phyloP scores from a whole-genome alignment of 306 rosid species.

The Vigna unguiculata region DNA sequence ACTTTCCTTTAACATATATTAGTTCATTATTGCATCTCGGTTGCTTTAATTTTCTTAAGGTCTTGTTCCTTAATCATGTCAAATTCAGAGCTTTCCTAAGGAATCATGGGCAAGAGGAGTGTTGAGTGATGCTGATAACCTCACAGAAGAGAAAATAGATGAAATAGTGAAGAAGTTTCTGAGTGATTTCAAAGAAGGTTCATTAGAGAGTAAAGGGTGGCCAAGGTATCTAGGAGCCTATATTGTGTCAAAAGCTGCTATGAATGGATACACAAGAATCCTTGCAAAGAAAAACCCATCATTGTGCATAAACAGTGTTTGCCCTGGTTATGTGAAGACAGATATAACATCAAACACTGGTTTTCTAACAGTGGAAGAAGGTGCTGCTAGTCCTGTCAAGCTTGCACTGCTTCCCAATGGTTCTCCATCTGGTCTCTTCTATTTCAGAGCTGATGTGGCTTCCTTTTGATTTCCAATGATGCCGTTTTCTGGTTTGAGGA shows the following conservation, averaged over 20 bases:
- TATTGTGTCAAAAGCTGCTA: constrained; percentile 32
- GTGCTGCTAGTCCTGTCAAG: constrained; percentile 29
- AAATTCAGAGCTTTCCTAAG: background rate
- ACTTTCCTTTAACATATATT: no score
- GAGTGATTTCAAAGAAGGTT: constrained; percentile 33
- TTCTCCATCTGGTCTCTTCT: constrained; percentile 45
- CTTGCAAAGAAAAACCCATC: constrained; percentile 42
- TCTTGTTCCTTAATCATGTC: background rate
- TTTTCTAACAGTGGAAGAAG: no score
- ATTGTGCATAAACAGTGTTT: constrained; percentile 43
- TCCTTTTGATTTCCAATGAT: background rate
- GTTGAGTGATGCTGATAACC: constrained; percentile 21
- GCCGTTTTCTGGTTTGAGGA: background rate
- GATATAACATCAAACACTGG: no score
- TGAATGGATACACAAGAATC: constrained; percentile 54
- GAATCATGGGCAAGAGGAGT: constrained; percentile 28
- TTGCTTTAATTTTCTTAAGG: no score
- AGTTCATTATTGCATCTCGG: no score
- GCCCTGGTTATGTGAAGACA: no score
- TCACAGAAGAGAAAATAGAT: constrained; percentile 38
- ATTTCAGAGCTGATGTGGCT: background rate
- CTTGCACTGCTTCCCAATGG: constrained; percentile 36
- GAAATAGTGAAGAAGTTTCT: constrained; percentile 25
- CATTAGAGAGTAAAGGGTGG: constrained; percentile 24
- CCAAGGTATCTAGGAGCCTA: constrained; percentile 2